Conservation (phyloP, 495 filamentous ascomycete genomes). For the Annulohypoxylon maeteangense region DNA sequence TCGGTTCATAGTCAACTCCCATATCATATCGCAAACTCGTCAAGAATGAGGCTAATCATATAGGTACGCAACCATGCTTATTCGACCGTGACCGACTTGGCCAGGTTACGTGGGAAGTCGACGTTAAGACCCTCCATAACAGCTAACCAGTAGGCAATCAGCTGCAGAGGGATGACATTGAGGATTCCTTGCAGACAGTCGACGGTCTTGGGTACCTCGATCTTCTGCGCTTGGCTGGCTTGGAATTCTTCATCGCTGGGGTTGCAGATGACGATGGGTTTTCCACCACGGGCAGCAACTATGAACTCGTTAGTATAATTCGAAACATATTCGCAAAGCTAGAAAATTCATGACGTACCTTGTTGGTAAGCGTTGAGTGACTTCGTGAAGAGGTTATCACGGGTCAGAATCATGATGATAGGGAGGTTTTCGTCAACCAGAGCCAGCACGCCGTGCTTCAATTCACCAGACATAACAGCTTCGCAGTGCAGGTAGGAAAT, state of each 20-base stretch:
- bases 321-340: neutral
- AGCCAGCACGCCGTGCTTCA: constrained; percentile 97
- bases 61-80: constrained; percentile 58
- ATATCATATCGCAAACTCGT: constrained; percentile 30
- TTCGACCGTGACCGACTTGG: constrained; percentile 99
- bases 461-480: constrained; percentile 98
- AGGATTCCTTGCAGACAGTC: constrained; percentile 95
- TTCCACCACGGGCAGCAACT: constrained; percentile 93
- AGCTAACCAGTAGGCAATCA: constrained; percentile 98
- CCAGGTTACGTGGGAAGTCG: constrained; percentile 96
- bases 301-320: constrained; percentile 26
- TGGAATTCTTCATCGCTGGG: constrained; percentile 88
- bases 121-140: constrained; percentile 96
- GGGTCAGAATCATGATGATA: constrained; percentile 99
- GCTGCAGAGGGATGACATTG: constrained; percentile 96
- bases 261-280: constrained; percentile 99
- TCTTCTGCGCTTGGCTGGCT: constrained; percentile 88
- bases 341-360: constrained; percentile 63
- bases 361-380: constrained; percentile 99
- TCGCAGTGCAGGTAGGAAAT: constrained; percentile 99
- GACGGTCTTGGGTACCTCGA: constrained; percentile 95
- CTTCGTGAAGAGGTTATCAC: constrained; percentile 95
- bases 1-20: constrained; percentile 44
- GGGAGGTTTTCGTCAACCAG: constrained; percentile 97
- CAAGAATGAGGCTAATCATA: constrained; percentile 24